phyloP scores from a whole-genome alignment of 176 grass and related monocot genomes.

The Bolboschoenus planiculmis region DNA sequence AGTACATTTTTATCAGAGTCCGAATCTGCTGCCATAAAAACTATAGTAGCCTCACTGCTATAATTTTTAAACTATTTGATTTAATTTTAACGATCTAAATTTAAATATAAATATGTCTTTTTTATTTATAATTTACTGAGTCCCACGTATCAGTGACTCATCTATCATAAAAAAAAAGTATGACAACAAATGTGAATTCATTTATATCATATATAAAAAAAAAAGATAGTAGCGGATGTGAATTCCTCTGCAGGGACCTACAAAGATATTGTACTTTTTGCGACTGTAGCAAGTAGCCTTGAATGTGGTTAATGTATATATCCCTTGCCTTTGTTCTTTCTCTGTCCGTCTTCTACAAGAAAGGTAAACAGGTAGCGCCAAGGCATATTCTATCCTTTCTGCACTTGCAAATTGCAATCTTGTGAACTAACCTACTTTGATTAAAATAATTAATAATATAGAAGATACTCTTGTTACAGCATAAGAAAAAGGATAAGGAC shows the following conservation, averaged over 20 bases:
- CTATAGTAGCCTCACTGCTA: too few relatives aligned
- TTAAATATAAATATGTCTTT: too few relatives aligned
- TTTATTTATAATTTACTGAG: too few relatives aligned
- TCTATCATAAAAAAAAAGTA: too few relatives aligned
- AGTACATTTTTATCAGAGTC: too few relatives aligned
- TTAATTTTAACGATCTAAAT: too few relatives aligned
- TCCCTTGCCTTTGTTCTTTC: constrained; percentile 23
- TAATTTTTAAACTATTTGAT: too few relatives aligned
- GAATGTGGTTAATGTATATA: not conserved
- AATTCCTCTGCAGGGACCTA: not conserved
- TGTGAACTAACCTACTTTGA: not conserved
- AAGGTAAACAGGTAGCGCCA: not conserved
- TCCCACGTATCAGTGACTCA: too few relatives aligned
- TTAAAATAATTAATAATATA: not conserved
- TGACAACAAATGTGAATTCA: too few relatives aligned
- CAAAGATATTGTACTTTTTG: not conserved
- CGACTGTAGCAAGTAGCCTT: not conserved
- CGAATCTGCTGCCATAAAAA: too few relatives aligned
- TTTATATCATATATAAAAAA: too few relatives aligned
- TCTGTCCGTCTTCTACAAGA: not conserved
- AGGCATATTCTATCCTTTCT: not conserved
- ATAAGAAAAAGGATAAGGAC: not conserved
- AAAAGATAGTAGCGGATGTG: too few relatives aligned
- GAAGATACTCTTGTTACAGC: not conserved
- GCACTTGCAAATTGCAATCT: not conserved